A percentile compares a stretch with the other conserved stretches of the same genome.
Conservation (phyloP, 2,329 filamentous ascomycete genomes). For the Fusarium lyarnte region DNA sequence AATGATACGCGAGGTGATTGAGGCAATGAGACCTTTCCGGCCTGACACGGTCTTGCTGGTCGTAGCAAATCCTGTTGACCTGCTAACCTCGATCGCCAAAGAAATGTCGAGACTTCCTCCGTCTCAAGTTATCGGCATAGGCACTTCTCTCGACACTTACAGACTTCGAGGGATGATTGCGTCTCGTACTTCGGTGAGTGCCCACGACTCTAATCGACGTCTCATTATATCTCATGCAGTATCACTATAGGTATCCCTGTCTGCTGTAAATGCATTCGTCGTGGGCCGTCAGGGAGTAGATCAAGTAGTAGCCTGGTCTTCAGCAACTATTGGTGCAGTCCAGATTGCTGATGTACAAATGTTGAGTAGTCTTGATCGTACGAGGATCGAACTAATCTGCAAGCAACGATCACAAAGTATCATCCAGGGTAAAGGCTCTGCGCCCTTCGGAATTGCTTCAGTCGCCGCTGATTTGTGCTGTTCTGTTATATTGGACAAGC, state of each 20-base stretch:
- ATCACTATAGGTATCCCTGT: neutral
- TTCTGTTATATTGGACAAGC: constrained; percentile 60
- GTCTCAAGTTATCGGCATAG: constrained; percentile 61
- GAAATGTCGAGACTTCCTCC: constrained; percentile 58
- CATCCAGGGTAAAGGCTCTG: constrained; percentile 60
- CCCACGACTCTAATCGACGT: neutral
- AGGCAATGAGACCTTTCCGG: constrained; percentile 59
- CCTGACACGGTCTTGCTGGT: constrained; percentile 59
- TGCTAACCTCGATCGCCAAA: constrained; percentile 61
- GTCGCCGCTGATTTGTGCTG: constrained; percentile 59
- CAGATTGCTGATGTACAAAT: constrained; percentile 21
- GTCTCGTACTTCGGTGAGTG: constrained; percentile 24
- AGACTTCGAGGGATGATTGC: constrained; percentile 57
- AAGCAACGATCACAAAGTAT: constrained; percentile 58
- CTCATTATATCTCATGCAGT: neutral
- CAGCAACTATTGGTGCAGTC: constrained; percentile 33
- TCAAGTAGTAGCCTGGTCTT: constrained; percentile 39
- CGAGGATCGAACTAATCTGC: constrained; percentile 52
- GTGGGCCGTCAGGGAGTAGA: constrained; percentile 38
- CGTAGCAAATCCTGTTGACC: constrained; percentile 65
- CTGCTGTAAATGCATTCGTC: constrained; percentile 29
- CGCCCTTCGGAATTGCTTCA: constrained; percentile 60
- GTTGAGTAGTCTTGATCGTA: constrained; percentile 33
- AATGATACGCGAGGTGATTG: constrained; percentile 58
- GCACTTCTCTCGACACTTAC: constrained; percentile 63